Percentiles rank a stretch among this genome's conserved stretches.
Evolutionary conservation across 192 early-diverging fungal species (phyloP).

Genomic region (Coemansia sp.): DNA sequence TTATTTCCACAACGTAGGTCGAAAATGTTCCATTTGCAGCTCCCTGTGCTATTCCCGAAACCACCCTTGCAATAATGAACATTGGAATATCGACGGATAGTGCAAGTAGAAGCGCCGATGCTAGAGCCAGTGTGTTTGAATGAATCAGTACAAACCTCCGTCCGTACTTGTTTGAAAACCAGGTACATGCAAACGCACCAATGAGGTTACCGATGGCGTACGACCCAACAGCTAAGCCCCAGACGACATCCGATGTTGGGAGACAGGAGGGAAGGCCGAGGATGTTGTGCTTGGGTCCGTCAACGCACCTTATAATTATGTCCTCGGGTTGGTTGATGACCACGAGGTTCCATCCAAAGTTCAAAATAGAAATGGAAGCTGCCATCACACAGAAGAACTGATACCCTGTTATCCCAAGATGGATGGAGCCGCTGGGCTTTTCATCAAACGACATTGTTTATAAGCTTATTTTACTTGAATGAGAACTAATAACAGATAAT

Average conservation of each 20-base stretch:
- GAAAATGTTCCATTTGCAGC: conserved; percentile 56
- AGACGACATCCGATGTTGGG: background rate
- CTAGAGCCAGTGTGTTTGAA: conserved; percentile 62
- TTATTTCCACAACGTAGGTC: conserved; percentile 75
- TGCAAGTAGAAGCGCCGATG: conserved; percentile 34
- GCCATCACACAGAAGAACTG: conserved; percentile 47
- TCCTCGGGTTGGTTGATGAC: conserved; percentile 56
- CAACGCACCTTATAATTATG: conserved; percentile 45
- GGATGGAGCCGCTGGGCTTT: background rate
- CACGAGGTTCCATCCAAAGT: conserved; percentile 52
- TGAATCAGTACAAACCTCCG: conserved; percentile 62
- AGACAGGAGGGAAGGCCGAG: background rate
- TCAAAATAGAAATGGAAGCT: conserved; percentile 40
- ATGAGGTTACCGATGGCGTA: conserved; percentile 60
- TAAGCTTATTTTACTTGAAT: no score
- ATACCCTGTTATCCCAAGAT: conserved; percentile 40
- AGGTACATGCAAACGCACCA: conserved; percentile 60
- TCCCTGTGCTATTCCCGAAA: conserved; percentile 70
- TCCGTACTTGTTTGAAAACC: conserved; percentile 58
- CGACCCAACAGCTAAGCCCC: background rate
- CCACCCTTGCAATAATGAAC: conserved; percentile 64
- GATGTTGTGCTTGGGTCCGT: conserved; percentile 10
- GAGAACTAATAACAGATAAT: no score
- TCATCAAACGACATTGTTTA: background rate
- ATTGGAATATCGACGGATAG: conserved; percentile 54